These are phyloP conservation scores for Mycena citricolor DNA, from an alignment of 1,284 basidiomycete genomes.

Conservation along the genomic window DNA sequence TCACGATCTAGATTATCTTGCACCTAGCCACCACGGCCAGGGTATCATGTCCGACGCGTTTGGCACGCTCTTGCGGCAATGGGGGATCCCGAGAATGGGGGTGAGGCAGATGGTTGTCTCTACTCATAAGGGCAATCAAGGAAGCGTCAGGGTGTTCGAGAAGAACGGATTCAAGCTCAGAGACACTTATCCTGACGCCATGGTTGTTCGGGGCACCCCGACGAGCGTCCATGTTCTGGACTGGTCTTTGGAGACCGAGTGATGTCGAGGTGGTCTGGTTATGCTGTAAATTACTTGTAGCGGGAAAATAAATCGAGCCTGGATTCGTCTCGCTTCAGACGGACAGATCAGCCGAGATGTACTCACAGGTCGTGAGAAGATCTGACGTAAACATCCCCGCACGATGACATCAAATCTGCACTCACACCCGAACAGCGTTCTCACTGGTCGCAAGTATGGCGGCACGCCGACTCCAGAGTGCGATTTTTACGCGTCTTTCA, in stretches of 20 bases:
- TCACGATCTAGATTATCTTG: conserved; percentile 40
- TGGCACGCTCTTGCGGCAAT: conserved; percentile 37
- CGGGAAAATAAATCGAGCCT: no score
- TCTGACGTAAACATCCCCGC: no score
- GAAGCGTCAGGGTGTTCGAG: conserved; percentile 48
- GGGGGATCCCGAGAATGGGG: conserved; percentile 51
- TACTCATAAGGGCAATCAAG: conserved; percentile 43
- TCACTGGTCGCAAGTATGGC: no score
- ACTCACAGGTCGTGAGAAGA: no score
- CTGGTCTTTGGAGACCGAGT: conserved; percentile 30
- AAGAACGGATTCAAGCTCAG: conserved; percentile 55
- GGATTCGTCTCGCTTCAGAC: no score
- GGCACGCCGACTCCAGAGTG: no score
- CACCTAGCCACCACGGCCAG: conserved; percentile 45
- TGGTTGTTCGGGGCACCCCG: conserved; percentile 29
- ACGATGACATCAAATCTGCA: no score
- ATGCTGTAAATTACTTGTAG: no score
- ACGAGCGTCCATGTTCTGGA: conserved; percentile 33
- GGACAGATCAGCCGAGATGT: no score
- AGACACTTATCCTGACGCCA: conserved; percentile 30
- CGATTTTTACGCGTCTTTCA: no score
- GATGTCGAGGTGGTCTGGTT: no score
- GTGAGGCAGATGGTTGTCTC: conserved; percentile 39
- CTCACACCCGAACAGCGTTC: no score
- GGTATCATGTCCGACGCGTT: conserved; percentile 55